These are phyloP conservation scores for Cercospora sesami DNA, from an alignment of 2,329 filamentous ascomycete genomes.

Conservation along the genomic window DNA sequence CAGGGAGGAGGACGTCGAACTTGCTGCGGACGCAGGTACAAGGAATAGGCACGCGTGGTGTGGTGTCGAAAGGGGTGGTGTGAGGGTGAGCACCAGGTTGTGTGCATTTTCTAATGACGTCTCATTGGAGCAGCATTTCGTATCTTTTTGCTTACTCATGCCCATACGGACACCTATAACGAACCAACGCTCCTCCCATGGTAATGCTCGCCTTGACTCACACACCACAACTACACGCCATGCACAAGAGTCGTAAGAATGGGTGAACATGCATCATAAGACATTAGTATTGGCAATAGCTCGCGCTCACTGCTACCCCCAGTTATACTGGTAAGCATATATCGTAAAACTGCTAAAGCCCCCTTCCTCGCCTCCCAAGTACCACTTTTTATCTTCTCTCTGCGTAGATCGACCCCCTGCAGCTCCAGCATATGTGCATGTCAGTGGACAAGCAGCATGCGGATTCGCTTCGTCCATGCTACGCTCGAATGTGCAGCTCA, in stretches of 20 bases:
- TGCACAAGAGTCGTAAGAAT: background rate
- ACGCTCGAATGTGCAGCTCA: slow-evolving; percentile 2
- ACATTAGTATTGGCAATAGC: background rate
- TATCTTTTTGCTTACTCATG: slow-evolving; percentile 3
- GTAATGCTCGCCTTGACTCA: background rate
- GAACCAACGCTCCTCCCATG: background rate
- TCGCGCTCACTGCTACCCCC: background rate
- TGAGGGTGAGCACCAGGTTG: background rate
- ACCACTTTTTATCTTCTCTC: slow-evolving; percentile 6
- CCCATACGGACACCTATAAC: background rate
- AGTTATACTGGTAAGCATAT: slow-evolving; percentile 10
- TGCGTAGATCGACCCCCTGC: background rate
- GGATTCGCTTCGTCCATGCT: slow-evolving; percentile 1
- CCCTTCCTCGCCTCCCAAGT: slow-evolving; percentile 1
- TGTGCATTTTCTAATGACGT: slow-evolving; percentile 3
- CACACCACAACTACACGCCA: background rate
- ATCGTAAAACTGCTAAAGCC: slow-evolving; percentile 6
- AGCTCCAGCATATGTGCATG: slow-evolving; percentile 9
- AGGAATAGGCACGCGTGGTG: background rate
- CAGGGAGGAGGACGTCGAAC: background rate
- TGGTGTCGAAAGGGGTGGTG: background rate
- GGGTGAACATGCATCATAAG: background rate
- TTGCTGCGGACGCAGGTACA: background rate
- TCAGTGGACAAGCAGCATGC: slow-evolving; percentile 8
- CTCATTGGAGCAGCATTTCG: background rate